Conservation (phyloP, 2,329 filamentous ascomycete genomes). For the Rugonectria rugulosa region DNA sequence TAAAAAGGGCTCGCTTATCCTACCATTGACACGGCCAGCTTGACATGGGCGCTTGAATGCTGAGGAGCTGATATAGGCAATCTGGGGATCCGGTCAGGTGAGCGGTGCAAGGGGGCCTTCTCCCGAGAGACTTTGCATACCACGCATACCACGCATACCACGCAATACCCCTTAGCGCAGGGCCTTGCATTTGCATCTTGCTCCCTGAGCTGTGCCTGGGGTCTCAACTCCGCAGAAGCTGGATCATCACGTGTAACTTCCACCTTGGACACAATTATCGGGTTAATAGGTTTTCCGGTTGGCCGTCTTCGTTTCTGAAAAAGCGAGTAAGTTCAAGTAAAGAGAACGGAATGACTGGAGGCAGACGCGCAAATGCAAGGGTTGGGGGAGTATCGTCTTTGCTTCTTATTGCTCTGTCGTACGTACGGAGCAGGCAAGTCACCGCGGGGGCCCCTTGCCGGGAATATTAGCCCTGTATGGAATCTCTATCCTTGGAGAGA, state of each 20-base stretch:
- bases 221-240: background rate
- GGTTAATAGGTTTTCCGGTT: constrained; percentile 16
- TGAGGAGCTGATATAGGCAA: background rate
- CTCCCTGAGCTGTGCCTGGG: too few species aligned
- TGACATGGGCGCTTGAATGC: background rate
- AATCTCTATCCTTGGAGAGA: background rate
- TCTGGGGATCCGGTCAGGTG: background rate
- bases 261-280: background rate
- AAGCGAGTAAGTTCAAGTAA: background rate
- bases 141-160: too few species aligned
- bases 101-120: background rate
- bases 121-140: too few species aligned
- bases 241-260: background rate
- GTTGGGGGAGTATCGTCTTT: too few species aligned
- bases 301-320: background rate
- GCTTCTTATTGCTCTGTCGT: too few species aligned
- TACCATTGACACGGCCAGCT: background rate
- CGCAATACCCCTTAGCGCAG: too few species aligned
- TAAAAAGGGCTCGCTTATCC: background rate
- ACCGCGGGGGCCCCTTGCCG: background rate
- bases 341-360: background rate
- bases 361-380: too few species aligned
- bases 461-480: background rate
- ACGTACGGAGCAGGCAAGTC: constrained; percentile 15
- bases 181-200: too few species aligned